Evolutionary conservation across 352 stramenopile genomes (phyloP).

Genomic region (Phytophthora niederhauseri): DNA sequence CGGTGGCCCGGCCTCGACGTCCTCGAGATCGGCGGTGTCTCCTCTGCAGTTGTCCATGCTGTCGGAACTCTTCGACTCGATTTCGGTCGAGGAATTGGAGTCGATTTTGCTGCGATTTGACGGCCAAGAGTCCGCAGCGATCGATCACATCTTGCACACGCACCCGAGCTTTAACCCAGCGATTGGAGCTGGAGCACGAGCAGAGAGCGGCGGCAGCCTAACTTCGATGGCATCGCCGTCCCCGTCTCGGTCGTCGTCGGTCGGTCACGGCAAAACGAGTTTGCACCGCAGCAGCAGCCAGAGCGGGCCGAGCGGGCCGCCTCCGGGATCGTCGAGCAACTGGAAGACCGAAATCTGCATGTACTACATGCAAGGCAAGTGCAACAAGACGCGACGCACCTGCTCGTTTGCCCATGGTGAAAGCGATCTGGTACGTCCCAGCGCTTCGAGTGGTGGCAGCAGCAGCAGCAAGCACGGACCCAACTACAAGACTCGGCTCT

Average conservation of each 20-base stretch:
- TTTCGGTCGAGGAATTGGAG: slow-evolving; percentile 71
- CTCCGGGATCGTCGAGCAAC: slow-evolving; percentile 53
- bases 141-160: slow-evolving; percentile 68
- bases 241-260: slow-evolving; percentile 31
- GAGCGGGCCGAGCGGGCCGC: slow-evolving; percentile 28
- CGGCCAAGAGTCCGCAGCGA: slow-evolving; percentile 59
- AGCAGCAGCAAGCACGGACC: slow-evolving; percentile 36
- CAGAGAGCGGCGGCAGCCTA: slow-evolving; percentile 25
- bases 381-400: slow-evolving; percentile 89
- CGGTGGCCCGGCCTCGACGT: slow-evolving; percentile 5
- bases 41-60: slow-evolving; percentile 66
- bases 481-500: slow-evolving; percentile 82
- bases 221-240: slow-evolving; percentile 29
- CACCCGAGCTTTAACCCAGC: slow-evolving; percentile 80
- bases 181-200: slow-evolving; percentile 30
- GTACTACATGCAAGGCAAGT: slow-evolving; percentile 91
- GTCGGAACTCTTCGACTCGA: slow-evolving; percentile 74
- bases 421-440: slow-evolving; percentile 68
- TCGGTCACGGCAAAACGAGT: slow-evolving; percentile 33
- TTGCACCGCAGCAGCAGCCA: slow-evolving; percentile 43
- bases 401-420: slow-evolving; percentile 89
- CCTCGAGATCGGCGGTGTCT: slow-evolving; percentile 35
- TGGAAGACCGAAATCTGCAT: slow-evolving; percentile 92
- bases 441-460: slow-evolving; percentile 12
- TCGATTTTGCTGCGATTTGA: slow-evolving; percentile 47